Percentiles rank a stretch among this genome's conserved stretches.
These are phyloP conservation scores for Drosera capensis DNA, from an alignment of 148 eudicot genomes.

Conservation along the genomic window DNA sequence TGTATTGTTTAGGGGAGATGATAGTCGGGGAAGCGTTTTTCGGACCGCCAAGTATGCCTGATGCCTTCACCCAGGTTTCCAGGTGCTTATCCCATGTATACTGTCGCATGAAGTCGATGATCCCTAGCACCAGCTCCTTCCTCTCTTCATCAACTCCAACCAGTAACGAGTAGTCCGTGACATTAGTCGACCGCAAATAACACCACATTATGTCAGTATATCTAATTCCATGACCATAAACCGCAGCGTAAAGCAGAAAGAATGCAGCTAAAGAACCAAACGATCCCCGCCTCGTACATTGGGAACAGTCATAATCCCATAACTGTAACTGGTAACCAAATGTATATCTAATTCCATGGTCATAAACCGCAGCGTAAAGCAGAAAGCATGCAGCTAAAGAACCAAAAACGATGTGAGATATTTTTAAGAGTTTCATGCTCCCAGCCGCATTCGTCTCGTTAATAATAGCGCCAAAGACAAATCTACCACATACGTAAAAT, in stretches of 20 bases:
- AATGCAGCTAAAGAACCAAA: not conserved
- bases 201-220: too few relatives aligned
- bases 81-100: too few relatives aligned
- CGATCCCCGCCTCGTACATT: too few relatives aligned
- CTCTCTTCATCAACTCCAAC: slow-evolving; percentile 91
- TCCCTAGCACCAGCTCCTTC: slow-evolving; percentile 79
- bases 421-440: too few relatives aligned
- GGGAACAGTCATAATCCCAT: too few relatives aligned
- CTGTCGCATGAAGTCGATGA: slow-evolving; percentile 88
- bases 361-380: not conserved
- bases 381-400: not conserved
- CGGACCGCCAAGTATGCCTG: slow-evolving; percentile 84
- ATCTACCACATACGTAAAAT: too few relatives aligned
- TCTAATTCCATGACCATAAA: not conserved
- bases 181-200: slow-evolving; percentile 54
- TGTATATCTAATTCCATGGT: not conserved
- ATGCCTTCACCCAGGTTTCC: slow-evolving; percentile 99
- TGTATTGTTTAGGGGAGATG: slow-evolving; percentile 83
- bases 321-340: too few relatives aligned
- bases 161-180: slow-evolving; percentile 89
- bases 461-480: too few relatives aligned
- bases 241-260: not conserved
- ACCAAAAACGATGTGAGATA: too few relatives aligned
- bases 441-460: too few relatives aligned
- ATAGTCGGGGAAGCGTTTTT: slow-evolving; percentile 84